These are phyloP conservation scores for Alnus rubra DNA, from an alignment of 306 rosid genomes.

Conservation along the genomic window DNA sequence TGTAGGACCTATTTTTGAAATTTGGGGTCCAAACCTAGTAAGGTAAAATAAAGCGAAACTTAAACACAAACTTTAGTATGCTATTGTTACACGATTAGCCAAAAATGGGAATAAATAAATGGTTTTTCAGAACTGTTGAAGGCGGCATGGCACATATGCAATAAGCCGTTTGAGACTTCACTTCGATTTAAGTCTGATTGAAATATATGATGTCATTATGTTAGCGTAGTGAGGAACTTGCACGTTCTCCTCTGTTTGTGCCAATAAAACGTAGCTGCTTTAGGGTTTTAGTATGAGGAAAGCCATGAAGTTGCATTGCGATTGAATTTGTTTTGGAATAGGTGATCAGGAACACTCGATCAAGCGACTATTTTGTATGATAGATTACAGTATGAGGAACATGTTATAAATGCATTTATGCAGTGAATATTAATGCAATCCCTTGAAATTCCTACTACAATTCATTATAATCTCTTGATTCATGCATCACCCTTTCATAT, in stretches of 20 bases:
- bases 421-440: no score
- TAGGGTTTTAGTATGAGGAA: no score
- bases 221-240: background rate
- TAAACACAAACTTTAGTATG: background rate
- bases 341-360: background rate
- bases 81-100: background rate
- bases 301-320: background rate
- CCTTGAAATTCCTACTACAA: no score
- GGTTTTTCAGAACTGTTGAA: background rate
- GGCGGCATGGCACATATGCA: constrained; percentile 4
- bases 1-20: background rate
- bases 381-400: no score
- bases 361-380: no score
- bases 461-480: no score
- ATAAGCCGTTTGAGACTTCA: background rate
- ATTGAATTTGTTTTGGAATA: background rate
- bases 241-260: background rate
- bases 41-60: background rate
- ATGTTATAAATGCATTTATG: no score
- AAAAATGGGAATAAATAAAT: background rate
- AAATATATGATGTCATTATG: background rate
- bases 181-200: background rate
- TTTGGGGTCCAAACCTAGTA: background rate
- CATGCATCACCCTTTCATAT: no score
- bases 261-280: background rate